phyloP scores from a whole-genome alignment of 1,284 basidiomycete species.

The Paramarasmius palmivorus region DNA sequence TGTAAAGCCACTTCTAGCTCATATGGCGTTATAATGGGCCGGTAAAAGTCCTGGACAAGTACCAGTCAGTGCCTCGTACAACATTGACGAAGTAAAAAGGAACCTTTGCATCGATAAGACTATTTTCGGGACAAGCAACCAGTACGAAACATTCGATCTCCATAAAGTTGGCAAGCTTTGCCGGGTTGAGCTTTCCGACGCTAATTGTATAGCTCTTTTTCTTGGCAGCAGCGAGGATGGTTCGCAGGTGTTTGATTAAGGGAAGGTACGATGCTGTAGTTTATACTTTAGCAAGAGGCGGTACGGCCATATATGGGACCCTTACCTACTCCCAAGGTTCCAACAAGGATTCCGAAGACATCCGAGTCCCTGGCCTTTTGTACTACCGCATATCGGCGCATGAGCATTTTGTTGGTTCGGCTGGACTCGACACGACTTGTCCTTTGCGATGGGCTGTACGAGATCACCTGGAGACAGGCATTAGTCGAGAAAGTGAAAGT shows the following conservation, averaged over 20 bases:
- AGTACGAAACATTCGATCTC: slow-evolving; percentile 97
- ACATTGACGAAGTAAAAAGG: not conserved
- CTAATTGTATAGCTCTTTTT: slow-evolving; percentile 95
- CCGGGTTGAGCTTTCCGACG: slow-evolving; percentile 94
- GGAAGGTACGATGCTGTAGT: slow-evolving; percentile 76
- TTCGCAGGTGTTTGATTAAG: slow-evolving; percentile 76
- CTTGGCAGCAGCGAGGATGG: slow-evolving; percentile 59
- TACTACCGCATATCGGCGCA: slow-evolving; percentile 86
- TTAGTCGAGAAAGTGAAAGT: not conserved
- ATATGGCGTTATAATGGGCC: slow-evolving; percentile 93
- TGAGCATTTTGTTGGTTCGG: slow-evolving; percentile 82
- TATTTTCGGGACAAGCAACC: slow-evolving; percentile 94
- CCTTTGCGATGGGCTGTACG: slow-evolving; percentile 68
- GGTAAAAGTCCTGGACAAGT: slow-evolving; percentile 74
- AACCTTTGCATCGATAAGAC: slow-evolving; percentile 83
- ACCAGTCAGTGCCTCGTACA: slow-evolving; percentile 1
- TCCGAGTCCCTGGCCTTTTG: slow-evolving; percentile 92
- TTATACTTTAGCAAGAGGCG: not conserved
- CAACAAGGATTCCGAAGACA: slow-evolving; percentile 94
- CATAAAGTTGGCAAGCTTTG: slow-evolving; percentile 95
- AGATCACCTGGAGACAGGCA: slow-evolving; percentile 55
- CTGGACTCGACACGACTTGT: slow-evolving; percentile 58
- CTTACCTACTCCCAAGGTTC: slow-evolving; percentile 88
- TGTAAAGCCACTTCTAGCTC: slow-evolving; percentile 87
- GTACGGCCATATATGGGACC: slow-evolving; percentile 16